Base-by-base conservation (phyloP, 139 green algal species). In the Volvox africanus region DNA sequence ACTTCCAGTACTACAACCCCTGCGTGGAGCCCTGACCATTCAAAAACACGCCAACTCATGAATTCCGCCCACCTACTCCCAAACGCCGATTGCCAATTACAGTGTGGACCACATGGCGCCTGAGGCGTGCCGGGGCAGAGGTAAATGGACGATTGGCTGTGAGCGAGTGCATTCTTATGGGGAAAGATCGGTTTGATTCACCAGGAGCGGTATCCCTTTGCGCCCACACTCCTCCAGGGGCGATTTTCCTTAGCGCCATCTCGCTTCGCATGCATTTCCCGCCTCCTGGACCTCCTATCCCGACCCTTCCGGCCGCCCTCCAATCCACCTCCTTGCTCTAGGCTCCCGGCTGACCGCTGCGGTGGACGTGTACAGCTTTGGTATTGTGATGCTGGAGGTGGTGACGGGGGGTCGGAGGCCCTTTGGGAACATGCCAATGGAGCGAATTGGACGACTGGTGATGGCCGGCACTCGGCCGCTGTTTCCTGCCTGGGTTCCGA, bases 31-130 rank as follows among this genome's bases (percentile, higher is more conserved):
- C 67, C 11, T 28, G 3, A 6, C 67, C 11, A 11, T 75, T 75
- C 11, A 6, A 75, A 68, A 26, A 16, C 35, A 22, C 18, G 0
- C 2, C 44, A 5, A 6, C 28, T 16, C 22, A 30, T 24, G 13
- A 2, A 35, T 86, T 24, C 21, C 22, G 1, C 22, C 36, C n/a
- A 2, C 36, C 13, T 24, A n/a, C 17, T 71, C 21, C 44, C 50
- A 50, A 9, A 37, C 12, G 0, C 44, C 26, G 32, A 21, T 30
- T 32, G 35, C 78, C 37, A 35, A 3, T 44, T 44, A 20, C 82
- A 88, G 82, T 13, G n/a, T 62, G 32, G 82, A 88, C 32, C 82
- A 88, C 62, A 88, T 88, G 82, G 82, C 82, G 0, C 82, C 82
- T 24, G 82, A 88, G 32, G 33, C 33, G 30, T 50, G 33, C 6